Evolutionary conservation across 331 rosid genomes (phyloP), one percentile per base, ranked within the genome.

Genomic region (Telfairia occidentalis): DNA sequence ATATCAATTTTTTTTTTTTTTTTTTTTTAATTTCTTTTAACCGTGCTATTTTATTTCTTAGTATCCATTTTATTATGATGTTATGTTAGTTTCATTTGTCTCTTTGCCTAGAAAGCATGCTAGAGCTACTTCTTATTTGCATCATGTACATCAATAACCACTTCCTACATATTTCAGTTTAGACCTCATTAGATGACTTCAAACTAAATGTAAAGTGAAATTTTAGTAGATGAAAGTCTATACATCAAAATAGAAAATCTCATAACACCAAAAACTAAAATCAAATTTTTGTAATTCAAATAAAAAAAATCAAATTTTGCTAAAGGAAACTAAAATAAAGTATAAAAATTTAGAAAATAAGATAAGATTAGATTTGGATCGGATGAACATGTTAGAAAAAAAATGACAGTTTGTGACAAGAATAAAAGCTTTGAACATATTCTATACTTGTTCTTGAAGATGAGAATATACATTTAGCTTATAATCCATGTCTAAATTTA

Each of bases 371-470:
- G 0, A 19, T 12, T 52, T 19, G 57, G 5, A 59, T 1, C 5
- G n/a, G 34, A 30, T 60, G 69, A 6, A 60, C 30, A 53, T 1
- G 19, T 23, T 23, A 0, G 29, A 7, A 0, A 23, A 0, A 32
- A 15, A 61, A 30, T 60, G 28, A 63, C 18, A 3, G 13, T 61
- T 32, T 32, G 70, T 61, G 16, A 63, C 9, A 63, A 7, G 16
- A 35, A 19, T 9, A 21, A 37, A 19, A 35, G 8, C 49, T 64
- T 64, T 35, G n/a, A 64, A 64, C 30, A 64, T 64, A 64, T 64
- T 64, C 71, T 64, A 35, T 37, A 7, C 71, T 64, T 63, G 8
- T 64, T 64, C 48, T 64, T 64, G 48, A 63, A 64, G 71, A 64
- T 37, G 48, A 64, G 29, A 64, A n/a, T 35, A 60, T 5, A 5